Conservation (phyloP, 1,284 basidiomycete species). For the Earliella scabrosa region DNA sequence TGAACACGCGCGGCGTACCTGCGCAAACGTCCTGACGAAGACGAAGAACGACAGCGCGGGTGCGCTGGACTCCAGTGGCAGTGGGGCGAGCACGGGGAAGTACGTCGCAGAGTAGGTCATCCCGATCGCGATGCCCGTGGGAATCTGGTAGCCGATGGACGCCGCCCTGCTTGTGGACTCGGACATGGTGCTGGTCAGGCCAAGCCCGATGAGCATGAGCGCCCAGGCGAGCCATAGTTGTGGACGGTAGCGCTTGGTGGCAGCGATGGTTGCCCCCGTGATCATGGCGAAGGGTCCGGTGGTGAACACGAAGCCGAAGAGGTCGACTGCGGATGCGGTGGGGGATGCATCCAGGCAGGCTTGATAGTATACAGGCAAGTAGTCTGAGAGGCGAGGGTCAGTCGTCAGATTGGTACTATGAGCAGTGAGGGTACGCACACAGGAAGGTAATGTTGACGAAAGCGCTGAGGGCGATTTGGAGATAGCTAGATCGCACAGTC, state of each 20-base stretch:
- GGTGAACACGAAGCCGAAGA: conserved; percentile 33
- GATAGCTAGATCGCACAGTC: conserved; percentile 15
- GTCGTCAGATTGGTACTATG: not conserved
- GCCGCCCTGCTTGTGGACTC: conserved; percentile 25
- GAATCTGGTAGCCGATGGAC: conserved; percentile 23
- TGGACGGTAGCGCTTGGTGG: conserved; percentile 37
- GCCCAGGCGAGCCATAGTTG: conserved; percentile 45
- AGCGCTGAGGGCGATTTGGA: conserved; percentile 18
- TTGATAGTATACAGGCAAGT: conserved; percentile 48
- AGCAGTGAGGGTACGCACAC: conserved; percentile 18
- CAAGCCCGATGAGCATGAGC: conserved; percentile 38
- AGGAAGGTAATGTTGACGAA: conserved; percentile 22
- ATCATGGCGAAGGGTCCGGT: conserved; percentile 37
- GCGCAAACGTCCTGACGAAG: conserved; percentile 37
- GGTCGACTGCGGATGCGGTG: conserved; percentile 45
- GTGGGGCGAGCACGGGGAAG: conserved; percentile 40
- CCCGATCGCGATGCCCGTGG: conserved; percentile 39
- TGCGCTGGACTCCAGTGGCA: conserved; percentile 36
- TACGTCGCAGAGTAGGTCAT: not conserved
- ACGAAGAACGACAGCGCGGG: conserved; percentile 40
- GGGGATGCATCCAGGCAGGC: conserved; percentile 47
- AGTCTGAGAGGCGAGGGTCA: conserved; percentile 7
- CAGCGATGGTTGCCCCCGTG: conserved; percentile 39
- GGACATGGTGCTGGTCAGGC: conserved; percentile 39
- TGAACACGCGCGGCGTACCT: not conserved